phyloP scores from a whole-genome alignment of 306 rosid genomes.

The Glycine latifolia region DNA sequence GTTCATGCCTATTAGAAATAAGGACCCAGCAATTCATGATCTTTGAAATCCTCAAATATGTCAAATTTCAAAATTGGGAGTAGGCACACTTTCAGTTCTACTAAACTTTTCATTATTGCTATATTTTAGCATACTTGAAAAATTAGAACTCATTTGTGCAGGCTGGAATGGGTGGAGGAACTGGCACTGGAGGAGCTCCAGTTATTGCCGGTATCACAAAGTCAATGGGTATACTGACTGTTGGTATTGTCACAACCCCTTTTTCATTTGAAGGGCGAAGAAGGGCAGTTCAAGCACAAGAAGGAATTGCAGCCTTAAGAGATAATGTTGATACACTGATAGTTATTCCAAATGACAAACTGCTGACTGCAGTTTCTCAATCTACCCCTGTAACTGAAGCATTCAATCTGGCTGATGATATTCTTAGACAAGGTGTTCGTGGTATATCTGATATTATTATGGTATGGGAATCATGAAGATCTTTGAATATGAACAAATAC shows the following conservation, averaged over 20 bases:
- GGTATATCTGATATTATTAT: slow-evolving; percentile 98
- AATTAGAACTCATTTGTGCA: slow-evolving; percentile 48
- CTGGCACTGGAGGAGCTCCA: slow-evolving; percentile 99
- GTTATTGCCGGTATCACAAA: slow-evolving; percentile 94
- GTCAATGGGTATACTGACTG: slow-evolving; percentile 97
- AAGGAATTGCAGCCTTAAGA: slow-evolving; percentile 98
- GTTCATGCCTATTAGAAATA: not conserved
- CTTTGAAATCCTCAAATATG: slow-evolving; percentile 20
- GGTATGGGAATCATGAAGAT: slow-evolving; percentile 60
- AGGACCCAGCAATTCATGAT: slow-evolving; percentile 5
- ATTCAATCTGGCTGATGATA: slow-evolving; percentile 96
- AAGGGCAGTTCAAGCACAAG: slow-evolving; percentile 99
- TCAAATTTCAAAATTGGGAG: slow-evolving; percentile 2
- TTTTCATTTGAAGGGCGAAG: slow-evolving; percentile 98
- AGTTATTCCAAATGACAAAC: slow-evolving; percentile 98
- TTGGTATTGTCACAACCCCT: slow-evolving; percentile 97
- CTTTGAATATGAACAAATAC: slow-evolving; percentile 24
- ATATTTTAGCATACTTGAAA: slow-evolving; percentile 38
- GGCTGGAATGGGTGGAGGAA: slow-evolving; percentile 99
- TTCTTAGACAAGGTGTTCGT: slow-evolving; percentile 99
- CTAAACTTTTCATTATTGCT: slow-evolving; percentile 18
- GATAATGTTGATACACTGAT: slow-evolving; percentile 96
- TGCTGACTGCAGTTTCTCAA: slow-evolving; percentile 93
- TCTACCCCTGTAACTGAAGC: slow-evolving; percentile 99
- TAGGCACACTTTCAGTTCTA: slow-evolving; percentile 11